Base-by-base conservation (phyloP, 2,329 filamentous ascomycete genomes). In the Ophiostoma pallidulum region DNA sequence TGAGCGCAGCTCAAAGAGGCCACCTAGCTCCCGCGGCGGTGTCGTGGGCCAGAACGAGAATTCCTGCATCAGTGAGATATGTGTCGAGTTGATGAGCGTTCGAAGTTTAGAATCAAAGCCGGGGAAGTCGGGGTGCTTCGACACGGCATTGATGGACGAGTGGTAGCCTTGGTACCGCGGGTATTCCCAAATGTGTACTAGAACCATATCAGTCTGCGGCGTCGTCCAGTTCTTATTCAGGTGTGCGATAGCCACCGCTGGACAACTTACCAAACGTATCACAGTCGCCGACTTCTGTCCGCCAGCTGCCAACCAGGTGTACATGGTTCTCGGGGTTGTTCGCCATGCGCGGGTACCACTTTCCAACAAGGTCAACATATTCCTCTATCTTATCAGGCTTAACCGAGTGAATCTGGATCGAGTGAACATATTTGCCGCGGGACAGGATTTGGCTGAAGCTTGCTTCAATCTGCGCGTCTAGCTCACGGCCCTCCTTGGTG, bases 181-280 rank as follows among this genome's bases (percentile, higher is more conserved):
- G 66, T 98, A 98, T 67, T 98, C 92, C 92, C 92, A 98, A 60
- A 98, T 98, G 65, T 98, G 92, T 43, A 98, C 92, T 97, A n/a
- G n/a, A n/a, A n/a, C n/a, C n/a, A n/a, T n/a, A n/a, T n/a, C n/a
- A n/a, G n/a, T n/a, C n/a, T n/a, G n/a, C n/a, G n/a, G n/a, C n/a
- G n/a, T n/a, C n/a, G n/a, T n/a, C n/a, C n/a, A n/a, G n/a, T n/a
- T n/a, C n/a, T n/a, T n/a, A n/a, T n/a, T n/a, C n/a, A n/a, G n/a
- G n/a, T n/a, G n/a, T n/a, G n/a, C n/a, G n/a, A n/a, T n/a, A n/a
- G n/a, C n/a, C n/a, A n/a, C n/a, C n/a, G n/a, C n/a, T n/a, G n/a
- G n/a, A n/a, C 16, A 14, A 41, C 78, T 52, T 77, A 95, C 90
- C 80, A 68, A 98, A 98, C 0, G 90, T 96, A 62, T 98, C 89